Conservation (phyloP, 2,329 filamentous ascomycete species). For the Hirsutella rhossiliensis region DNA sequence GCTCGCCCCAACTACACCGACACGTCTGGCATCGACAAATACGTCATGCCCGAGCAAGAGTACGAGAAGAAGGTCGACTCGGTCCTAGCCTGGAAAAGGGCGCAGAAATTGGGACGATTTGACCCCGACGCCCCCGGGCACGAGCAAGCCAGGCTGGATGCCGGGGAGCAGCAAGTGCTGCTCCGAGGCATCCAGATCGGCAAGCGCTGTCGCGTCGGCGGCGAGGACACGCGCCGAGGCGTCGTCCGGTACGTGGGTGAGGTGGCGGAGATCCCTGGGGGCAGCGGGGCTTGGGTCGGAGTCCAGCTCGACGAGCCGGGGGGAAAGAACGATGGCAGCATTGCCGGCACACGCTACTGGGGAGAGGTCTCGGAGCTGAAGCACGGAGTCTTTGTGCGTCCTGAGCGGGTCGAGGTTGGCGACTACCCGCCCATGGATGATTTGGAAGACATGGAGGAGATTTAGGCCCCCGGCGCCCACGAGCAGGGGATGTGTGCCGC, state of each 20-base stretch:
- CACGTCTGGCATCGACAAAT: constrained; percentile 74
- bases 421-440: constrained; percentile 61
- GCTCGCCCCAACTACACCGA: constrained; percentile 73
- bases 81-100: constrained; percentile 89
- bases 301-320: constrained; percentile 67
- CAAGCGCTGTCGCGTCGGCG: constrained; percentile 51
- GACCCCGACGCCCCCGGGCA: constrained; percentile 70
- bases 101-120: constrained; percentile 92
- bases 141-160: constrained; percentile 59
- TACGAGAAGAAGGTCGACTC: constrained; percentile 82
- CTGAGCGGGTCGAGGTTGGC: constrained; percentile 66
- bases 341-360: constrained; percentile 59
- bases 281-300: constrained; percentile 58
- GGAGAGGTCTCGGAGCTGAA: constrained; percentile 50
- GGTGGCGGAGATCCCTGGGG: constrained; percentile 60
- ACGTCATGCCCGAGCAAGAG: constrained; percentile 71
- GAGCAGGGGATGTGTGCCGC: background rate
- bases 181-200: constrained; percentile 54
- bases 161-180: constrained; percentile 57
- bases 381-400: constrained; percentile 66
- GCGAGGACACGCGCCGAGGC: constrained; percentile 58
- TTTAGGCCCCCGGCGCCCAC: constrained; percentile 23
- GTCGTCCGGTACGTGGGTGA: constrained; percentile 60
- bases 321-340: constrained; percentile 71
- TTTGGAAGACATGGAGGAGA: constrained; percentile 68